Evolutionary conservation across 495 filamentous ascomycete genomes (phyloP), one percentile per base, ranked within the genome.

Genomic region (Baudoinia panamericana): DNA sequence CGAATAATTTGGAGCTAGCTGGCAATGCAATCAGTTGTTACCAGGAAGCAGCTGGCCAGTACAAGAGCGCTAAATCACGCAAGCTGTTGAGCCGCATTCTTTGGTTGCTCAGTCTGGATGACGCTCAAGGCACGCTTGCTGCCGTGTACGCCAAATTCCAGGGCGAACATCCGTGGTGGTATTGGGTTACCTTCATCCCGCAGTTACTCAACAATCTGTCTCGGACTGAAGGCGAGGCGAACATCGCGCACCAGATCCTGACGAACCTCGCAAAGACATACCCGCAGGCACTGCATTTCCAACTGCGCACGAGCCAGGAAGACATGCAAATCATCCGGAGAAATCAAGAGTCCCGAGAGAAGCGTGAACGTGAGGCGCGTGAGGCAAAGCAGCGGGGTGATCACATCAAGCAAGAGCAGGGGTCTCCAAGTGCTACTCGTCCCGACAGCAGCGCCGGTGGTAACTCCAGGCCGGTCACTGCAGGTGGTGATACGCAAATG

Each of bases 151-250:
- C 92, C 45, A 80, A 82, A 43, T 96, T 83, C 65, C 94, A 94
- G 65, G 92, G 86, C 30, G 92, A 99, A 27, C 85, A 80, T 5
- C 86, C 84, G 1, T 80, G 90, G 13, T 99, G 92, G 92, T 96
- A 95, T 60, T 99, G 92, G 92, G 95, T 95, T 41, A 95, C 90
- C 0, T 99, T 86, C 58, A 95, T 99, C 49, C 92, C 92, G 17
- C 92, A 99, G 56, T 72, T 99, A 29, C 69, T 99, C 20, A 83
- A 80, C 28, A 87, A 85, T 37, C 66, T 96, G 43, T 82, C 78
- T 8, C 79, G 93, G 2, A 38, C 39, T 48, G 84, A 83, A 41
- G 46, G 46, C 21, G 92, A 99, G 61, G 86, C 84, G 12, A 72
- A 73, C n/a, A 75, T 92, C 33, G 78, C 85, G 44, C 76, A 87